Evolutionary conservation across 805 yeast species (phyloP).

Genomic region (Barnettozyma sp.): DNA sequence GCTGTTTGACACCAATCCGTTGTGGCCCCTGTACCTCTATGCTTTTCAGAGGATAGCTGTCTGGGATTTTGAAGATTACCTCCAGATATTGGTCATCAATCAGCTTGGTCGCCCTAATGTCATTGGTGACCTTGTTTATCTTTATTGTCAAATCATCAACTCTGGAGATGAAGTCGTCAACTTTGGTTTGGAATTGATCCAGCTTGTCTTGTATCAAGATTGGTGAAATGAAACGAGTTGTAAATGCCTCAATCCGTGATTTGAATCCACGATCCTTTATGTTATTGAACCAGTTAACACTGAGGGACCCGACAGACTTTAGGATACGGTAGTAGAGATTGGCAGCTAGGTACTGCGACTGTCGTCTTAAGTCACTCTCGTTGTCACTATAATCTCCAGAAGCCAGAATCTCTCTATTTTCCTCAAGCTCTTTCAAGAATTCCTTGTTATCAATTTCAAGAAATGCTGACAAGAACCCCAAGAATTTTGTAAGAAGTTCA

Average conservation of each 20-base stretch:
- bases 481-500: constrained; percentile 41
- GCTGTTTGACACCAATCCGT: constrained; percentile 83
- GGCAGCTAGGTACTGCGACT: constrained; percentile 17
- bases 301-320: constrained; percentile 46
- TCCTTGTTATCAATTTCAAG: constrained; percentile 28
- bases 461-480: constrained; percentile 45
- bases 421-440: constrained; percentile 16
- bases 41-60: constrained; percentile 68
- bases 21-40: constrained; percentile 71
- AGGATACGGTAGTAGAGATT: constrained; percentile 47
- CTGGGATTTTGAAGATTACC: constrained; percentile 67
- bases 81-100: constrained; percentile 88
- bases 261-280: constrained; percentile 64
- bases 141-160: constrained; percentile 45
- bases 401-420: constrained; percentile 20
- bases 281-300: constrained; percentile 63
- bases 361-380: constrained; percentile 30
- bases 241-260: constrained; percentile 52
- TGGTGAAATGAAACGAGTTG: constrained; percentile 58
- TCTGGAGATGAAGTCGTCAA: constrained; percentile 28
- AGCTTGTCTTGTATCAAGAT: constrained; percentile 52
- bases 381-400: constrained; percentile 25
- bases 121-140: constrained; percentile 54
- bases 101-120: constrained; percentile 62
- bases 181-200: constrained; percentile 38